Evolutionary conservation across 257 asterid species (phyloP).

Genomic region (Scutellaria barbata): DNA sequence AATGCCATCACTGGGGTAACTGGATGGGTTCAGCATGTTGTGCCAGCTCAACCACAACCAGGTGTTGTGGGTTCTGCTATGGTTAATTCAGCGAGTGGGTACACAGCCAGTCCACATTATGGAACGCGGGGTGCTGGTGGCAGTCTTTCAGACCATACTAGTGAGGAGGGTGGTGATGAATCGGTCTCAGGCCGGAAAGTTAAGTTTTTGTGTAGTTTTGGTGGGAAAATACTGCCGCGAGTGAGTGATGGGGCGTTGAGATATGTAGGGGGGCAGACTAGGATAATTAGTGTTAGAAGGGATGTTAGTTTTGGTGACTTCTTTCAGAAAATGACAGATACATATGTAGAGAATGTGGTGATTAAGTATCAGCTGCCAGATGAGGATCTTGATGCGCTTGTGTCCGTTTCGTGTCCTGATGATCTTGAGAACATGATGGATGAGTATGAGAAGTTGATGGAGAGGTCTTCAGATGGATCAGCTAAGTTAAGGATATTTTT

Average conservation of each 20-base stretch:
- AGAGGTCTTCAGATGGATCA: conserved; percentile 79
- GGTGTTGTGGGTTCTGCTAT: conserved; percentile 43
- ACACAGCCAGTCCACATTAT: conserved; percentile 34
- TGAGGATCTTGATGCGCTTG: conserved; percentile 97
- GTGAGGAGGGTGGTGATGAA: conserved; percentile 76
- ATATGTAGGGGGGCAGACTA: conserved; percentile 97
- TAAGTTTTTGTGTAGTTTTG: conserved; percentile 92
- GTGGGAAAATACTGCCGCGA: conserved; percentile 93
- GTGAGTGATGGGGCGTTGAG: conserved; percentile 86
- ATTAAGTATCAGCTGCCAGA: conserved; percentile 97
- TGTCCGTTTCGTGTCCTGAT: conserved; percentile 86
- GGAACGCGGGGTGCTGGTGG: conserved; percentile 45
- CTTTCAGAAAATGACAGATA: conserved; percentile 67
- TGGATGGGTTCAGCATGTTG: conserved; percentile 69
- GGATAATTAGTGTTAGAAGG: conserved; percentile 78
- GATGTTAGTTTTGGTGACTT: conserved; percentile 65
- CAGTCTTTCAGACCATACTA: conserved; percentile 61
- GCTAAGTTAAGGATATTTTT: conserved; percentile 90
- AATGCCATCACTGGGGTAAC: conserved; percentile 57
- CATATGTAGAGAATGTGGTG: conserved; percentile 58
- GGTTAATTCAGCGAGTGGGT: conserved; percentile 50
- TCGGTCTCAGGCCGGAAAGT: conserved; percentile 74
- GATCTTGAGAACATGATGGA: conserved; percentile 99
- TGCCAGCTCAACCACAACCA: conserved; percentile 49
- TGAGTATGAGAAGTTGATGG: conserved; percentile 79